Evolutionary conservation across 352 stramenopile genomes (phyloP), one percentile per base, ranked within the genome.

Genomic region (Phytophthora europaea): DNA sequence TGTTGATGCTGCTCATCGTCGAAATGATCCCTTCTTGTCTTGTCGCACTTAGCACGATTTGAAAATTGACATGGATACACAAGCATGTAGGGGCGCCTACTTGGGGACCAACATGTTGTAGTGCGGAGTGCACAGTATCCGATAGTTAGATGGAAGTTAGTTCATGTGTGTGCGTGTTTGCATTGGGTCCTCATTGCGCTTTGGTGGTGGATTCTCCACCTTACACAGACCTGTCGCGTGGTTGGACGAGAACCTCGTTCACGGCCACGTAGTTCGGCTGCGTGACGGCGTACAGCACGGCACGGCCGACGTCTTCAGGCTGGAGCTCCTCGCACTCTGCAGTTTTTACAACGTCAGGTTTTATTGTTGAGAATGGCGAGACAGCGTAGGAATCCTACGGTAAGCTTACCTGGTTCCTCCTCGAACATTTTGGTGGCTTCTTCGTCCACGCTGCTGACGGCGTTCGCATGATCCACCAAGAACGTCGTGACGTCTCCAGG

Each of bases 211-310:
- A 47, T 47, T n/a, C 38, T 3, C 38, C 38, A n/a, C 38, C 38
- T 28, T 84, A 90, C 34, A 85, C 83, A n/a, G 83, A 82, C 66
- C 96, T 87, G 70, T 97, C 92, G 23, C 91, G 86, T n/a, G 92
- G 87, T 67, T 98, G 89, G 43, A 98, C 89, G 31, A 98, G 81
- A 23, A 97, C 78, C 66, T 94, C 89, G 73, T 97, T 98, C 50
- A 98, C 86, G n/a, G 89, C 87, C 18, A 97, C 88, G 76, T 97
- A 90, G 20, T 79, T 48, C 12, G 93, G 92, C 51, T 94, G 88
- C 10, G 83, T 91, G 54, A 97, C 80, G 6, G 91, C 89, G 67
- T 94, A 97, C 31, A 97, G 56, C 20, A 98, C 91, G 4, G 91
- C 90, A 53, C 89, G 81, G 7, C 83, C 91, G 34, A 98, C 77